Evolutionary conservation across 176 grass and related monocot genomes (phyloP).

Genomic region (Hordeum vulgare): MorexV3_pseudomolecules_assembly NC_058522.1:507343205-507343704

Average conservation of each 20-base stretch:
- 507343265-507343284: not conserved
- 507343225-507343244: not conserved
- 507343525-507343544: conserved; percentile 1
- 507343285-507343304: not conserved
- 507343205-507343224: not conserved
- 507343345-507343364: not conserved
- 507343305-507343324: not conserved
- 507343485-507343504: not conserved
- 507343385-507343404: not conserved
- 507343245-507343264: conserved; percentile 6
- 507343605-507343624: not conserved
- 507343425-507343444: conserved; percentile 14
- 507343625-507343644: not conserved
- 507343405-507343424: not conserved
- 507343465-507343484: not conserved
- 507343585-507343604: not conserved
- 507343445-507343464: not conserved
- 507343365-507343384: not conserved
- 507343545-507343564: not conserved
- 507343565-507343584: not conserved
- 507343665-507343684: not conserved
- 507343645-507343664: not conserved
- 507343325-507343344: not conserved
- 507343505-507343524: not conserved
- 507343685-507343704: not conserved